These are phyloP conservation scores for Colletotrichum costaricense DNA, from an alignment of 2,329 filamentous ascomycete genomes.

Conservation along the genomic window DNA sequence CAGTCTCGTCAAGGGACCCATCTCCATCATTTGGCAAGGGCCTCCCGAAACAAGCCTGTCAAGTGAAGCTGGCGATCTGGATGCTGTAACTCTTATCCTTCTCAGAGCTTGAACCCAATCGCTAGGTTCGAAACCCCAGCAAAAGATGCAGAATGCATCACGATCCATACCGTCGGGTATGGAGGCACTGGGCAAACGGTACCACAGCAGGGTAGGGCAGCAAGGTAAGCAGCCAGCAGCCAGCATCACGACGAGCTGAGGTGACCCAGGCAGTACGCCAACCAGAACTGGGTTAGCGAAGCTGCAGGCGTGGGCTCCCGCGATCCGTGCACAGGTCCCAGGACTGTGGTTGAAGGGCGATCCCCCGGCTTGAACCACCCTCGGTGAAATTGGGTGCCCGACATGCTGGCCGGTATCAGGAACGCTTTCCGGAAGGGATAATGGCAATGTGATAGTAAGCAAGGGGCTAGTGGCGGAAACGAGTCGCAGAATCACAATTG, in stretches of 20 bases:
- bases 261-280: conserved; percentile 22
- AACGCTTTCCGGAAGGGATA: conserved; percentile 1
- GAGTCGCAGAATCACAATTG: neutral
- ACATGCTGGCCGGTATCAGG: conserved; percentile 9
- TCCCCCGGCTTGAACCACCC: conserved; percentile 27
- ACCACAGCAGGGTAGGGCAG: conserved; percentile 3
- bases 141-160: conserved; percentile 9
- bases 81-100: neutral
- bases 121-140: conserved; percentile 11
- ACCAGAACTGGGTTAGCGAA: conserved; percentile 23
- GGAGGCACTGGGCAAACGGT: conserved; percentile 7
- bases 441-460: conserved; percentile 4
- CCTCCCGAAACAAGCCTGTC: neutral
- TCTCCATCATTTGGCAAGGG: neutral
- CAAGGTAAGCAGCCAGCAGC: neutral
- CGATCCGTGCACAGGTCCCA: conserved; percentile 32
- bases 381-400: conserved; percentile 12
- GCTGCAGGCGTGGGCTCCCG: conserved; percentile 24
- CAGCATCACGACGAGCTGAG: conserved; percentile 17
- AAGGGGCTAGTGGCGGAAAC: conserved; percentile 3
- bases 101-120: neutral
- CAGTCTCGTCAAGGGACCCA: neutral
- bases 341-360: conserved; percentile 34
- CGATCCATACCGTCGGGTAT: conserved; percentile 28
- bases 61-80: neutral